phyloP scores from a whole-genome alignment of 306 rosid genomes.

The Prosopis cineraria region DNA sequence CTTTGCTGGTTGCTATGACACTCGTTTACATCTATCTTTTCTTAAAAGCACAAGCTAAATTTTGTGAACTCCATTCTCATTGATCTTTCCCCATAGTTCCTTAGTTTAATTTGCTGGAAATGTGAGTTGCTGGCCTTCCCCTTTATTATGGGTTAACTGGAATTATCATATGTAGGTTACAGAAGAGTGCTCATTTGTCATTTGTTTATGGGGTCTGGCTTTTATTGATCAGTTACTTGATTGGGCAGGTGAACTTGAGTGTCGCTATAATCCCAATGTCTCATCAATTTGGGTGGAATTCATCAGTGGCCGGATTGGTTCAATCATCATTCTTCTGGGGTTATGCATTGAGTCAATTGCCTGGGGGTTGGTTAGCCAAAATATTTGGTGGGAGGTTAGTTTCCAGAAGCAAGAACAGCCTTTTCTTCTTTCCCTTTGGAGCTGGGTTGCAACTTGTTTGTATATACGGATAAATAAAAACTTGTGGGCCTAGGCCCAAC shows the following conservation, averaged over 20 bases:
- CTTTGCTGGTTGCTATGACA: background rate
- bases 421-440: background rate
- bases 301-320: slow-evolving; percentile 91
- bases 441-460: background rate
- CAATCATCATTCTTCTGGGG: slow-evolving; percentile 99
- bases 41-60: background rate
- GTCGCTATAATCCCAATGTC: slow-evolving; percentile 95
- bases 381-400: slow-evolving; percentile 95
- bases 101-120: background rate
- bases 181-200: background rate
- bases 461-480: background rate
- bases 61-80: background rate
- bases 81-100: background rate
- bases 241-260: slow-evolving; percentile 91
- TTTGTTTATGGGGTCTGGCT: background rate
- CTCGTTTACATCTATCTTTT: background rate
- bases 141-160: background rate
- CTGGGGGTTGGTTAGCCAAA: slow-evolving; percentile 98
- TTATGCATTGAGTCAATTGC: slow-evolving; percentile 93
- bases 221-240: background rate
- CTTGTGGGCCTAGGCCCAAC: background rate
- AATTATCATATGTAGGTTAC: background rate
- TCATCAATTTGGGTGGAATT: slow-evolving; percentile 95
- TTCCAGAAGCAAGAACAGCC: slow-evolving; percentile 2
- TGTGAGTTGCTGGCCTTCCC: background rate